Percentiles rank a stretch among this genome's conserved stretches.
These are phyloP conservation scores for Lentinus brumalis DNA, from an alignment of 768 basidiomycete species.

Conservation along the genomic window DNA sequence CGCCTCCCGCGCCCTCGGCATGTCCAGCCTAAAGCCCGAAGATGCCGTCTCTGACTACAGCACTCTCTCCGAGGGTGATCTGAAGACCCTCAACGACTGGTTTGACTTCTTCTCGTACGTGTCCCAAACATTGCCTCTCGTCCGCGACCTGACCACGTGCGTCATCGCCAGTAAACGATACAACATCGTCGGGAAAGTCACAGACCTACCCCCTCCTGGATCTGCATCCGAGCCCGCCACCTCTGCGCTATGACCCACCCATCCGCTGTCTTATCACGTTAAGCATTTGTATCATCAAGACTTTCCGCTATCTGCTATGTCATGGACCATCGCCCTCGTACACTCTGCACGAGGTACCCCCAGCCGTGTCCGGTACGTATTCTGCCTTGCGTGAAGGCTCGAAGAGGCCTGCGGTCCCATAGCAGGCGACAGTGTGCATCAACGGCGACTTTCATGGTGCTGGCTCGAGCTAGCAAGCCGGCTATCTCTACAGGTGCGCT, in stretches of 20 bases:
- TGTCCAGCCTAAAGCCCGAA: constrained; percentile 83
- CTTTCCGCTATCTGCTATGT: no score
- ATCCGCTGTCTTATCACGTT: not conserved
- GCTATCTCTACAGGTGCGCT: no score
- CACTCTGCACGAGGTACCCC: no score
- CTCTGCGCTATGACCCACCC: constrained; percentile 1
- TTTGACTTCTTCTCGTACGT: constrained; percentile 75
- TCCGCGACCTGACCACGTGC: not conserved
- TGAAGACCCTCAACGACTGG: constrained; percentile 88
- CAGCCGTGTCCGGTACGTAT: no score
- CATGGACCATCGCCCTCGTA: no score
- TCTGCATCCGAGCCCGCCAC: not conserved
- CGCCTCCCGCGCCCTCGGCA: constrained; percentile 84
- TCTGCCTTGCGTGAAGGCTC: no score
- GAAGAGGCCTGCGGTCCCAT: no score
- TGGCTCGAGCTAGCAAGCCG: no score
- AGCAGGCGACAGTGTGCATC: no score
- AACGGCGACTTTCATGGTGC: no score
- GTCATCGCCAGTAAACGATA: constrained; percentile 68
- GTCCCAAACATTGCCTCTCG: not conserved
- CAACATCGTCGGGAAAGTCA: constrained; percentile 79
- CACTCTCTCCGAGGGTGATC: constrained; percentile 65
- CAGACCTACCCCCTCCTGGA: constrained; percentile 45
- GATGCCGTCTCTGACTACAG: constrained; percentile 91
- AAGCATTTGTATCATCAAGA: not conserved